phyloP scores from a whole-genome alignment of 495 filamentous ascomycete species.

The Cercophora newfieldiana region DNA sequence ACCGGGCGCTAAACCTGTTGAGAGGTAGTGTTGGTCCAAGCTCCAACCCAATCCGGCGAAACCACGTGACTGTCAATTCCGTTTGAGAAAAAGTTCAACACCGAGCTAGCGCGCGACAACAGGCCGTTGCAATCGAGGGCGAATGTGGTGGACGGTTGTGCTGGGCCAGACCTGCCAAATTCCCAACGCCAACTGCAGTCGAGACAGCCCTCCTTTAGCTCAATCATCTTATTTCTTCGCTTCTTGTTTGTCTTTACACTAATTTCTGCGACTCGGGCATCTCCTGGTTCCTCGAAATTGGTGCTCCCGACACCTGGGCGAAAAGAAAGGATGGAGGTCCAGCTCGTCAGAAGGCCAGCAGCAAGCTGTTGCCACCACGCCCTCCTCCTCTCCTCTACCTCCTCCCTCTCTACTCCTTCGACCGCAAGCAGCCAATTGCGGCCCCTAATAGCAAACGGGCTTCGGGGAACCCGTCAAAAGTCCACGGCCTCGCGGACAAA shows the following conservation, averaged over 20 bases:
- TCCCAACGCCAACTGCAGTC: neutral
- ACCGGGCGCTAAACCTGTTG: neutral
- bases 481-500: constrained; percentile 70
- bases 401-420: neutral
- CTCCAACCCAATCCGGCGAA: neutral
- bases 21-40: constrained; percentile 1
- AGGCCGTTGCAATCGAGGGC: constrained; percentile 13
- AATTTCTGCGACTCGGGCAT: neutral
- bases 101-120: constrained; percentile 3
- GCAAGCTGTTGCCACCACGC: constrained; percentile 26
- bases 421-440: constrained; percentile 18
- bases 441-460: constrained; percentile 42
- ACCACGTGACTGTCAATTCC: constrained; percentile 14
- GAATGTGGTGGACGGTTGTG: constrained; percentile 19
- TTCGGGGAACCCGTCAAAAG: constrained; percentile 58
- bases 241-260: neutral
- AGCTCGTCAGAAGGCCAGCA: constrained; percentile 17
- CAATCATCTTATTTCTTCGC: neutral
- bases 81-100: constrained; percentile 16
- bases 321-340: constrained; percentile 22
- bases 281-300: neutral
- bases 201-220: neutral
- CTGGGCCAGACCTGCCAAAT: constrained; percentile 9
- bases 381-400: constrained; percentile 3
- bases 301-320: neutral